A percentile compares a stretch with the other conserved stretches of the same genome.
phyloP scores from a whole-genome alignment of 805 yeast species.

The Saccharomycopsis sp. region DNA sequence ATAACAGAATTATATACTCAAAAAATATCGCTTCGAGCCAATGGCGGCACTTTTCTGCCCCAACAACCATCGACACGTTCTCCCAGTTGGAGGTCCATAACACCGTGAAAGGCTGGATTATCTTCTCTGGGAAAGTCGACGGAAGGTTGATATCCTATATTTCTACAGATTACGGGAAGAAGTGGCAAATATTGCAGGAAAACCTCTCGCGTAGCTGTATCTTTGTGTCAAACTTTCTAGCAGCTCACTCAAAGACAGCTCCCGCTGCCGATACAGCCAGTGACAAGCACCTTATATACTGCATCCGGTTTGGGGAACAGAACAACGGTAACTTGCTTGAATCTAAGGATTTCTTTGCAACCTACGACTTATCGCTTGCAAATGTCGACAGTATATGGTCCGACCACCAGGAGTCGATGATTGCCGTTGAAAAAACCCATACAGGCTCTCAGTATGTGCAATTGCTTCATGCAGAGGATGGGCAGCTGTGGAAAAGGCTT shows the following conservation, averaged over 20 bases:
- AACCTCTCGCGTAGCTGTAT: not conserved
- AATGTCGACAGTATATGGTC: slow-evolving; percentile 8
- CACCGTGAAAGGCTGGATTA: slow-evolving; percentile 8
- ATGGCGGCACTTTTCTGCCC: not conserved
- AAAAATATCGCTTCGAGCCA: not conserved
- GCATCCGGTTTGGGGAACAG: slow-evolving; percentile 2
- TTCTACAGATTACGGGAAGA: slow-evolving; percentile 14
- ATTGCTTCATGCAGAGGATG: slow-evolving; percentile 4
- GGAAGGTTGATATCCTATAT: slow-evolving; percentile 10
- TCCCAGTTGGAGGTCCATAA: not conserved
- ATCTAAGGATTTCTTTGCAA: slow-evolving; percentile 17
- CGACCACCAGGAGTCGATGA: slow-evolving; percentile 1
- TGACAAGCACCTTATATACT: slow-evolving; percentile 8
- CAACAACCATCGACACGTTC: not conserved
- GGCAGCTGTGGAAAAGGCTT: slow-evolving; percentile 4
- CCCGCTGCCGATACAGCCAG: not conserved
- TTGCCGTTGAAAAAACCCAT: not conserved
- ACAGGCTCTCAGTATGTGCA: not conserved
- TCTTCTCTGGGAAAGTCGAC: slow-evolving; percentile 8
- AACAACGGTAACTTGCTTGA: slow-evolving; percentile 1
- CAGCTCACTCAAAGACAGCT: not conserved
- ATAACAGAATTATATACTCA: slow-evolving; percentile 1
- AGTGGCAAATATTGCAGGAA: slow-evolving; percentile 16
- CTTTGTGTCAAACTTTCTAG: not conserved
- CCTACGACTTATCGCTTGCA: not conserved